Base-by-base conservation (phyloP, 208 protist species). In the Leptomonas seymouri region DNA sequence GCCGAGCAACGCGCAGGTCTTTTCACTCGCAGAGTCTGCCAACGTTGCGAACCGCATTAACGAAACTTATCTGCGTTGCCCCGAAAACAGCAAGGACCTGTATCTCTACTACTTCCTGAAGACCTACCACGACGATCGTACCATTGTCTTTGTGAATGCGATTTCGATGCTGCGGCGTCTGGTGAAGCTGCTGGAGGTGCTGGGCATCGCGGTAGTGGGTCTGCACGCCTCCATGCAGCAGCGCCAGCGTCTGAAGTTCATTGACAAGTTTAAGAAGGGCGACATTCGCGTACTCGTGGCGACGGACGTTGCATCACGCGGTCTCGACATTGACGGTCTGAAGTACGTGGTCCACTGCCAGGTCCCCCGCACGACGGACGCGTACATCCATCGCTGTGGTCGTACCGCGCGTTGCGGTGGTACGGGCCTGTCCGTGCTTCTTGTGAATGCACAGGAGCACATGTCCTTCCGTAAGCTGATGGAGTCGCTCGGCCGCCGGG, bases 301-400 rank as follows among this genome's bases (percentile, higher is more conserved):
- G 25, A 98, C 97, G 30, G 95, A 98, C 64, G 91, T 98, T 2
- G 96, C 95, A 30, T 90, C 93, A 18, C 85, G 97, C 16, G 93
- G 93, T 75, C 60, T 99, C 7, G 98, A 99, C 86, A 94, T 99
- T 65, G 86, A 90, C n/a, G 86, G 84, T 8, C 82, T 99, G 25
- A 83, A 97, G 56, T 93, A 99, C 71, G 98, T 99, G 7, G 74
- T 99, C 21, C 98, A 99, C 75, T 99, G 97, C 74, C 97, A 99
- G 76, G 76, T 99, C 16, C 98, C 98, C 21, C 85, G 93, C 25
- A 87, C 84, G 1, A 93, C 95, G 2, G 97, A 99, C 57, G 86
- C 81, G 31, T 99, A 99, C 76, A 93, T 99, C 56, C 98, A 99
- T 78, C 88, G 98, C 56, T 97, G 90, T 65, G 98, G 98, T 27